phyloP scores from a whole-genome alignment of 371 early-diverging fungal species.

The Dinochytrium kinnereticum region DNA sequence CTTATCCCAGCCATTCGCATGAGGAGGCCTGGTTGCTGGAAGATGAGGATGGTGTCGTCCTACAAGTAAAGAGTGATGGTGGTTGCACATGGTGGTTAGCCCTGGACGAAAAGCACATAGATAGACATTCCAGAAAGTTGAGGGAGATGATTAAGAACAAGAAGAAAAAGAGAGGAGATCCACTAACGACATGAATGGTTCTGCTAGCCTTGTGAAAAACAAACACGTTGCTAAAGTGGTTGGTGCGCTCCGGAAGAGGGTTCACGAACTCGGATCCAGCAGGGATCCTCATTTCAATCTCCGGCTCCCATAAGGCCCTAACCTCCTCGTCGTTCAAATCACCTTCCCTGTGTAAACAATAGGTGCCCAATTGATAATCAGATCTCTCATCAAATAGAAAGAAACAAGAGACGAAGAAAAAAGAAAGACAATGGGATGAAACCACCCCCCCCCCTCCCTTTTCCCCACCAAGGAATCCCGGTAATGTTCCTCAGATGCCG shows the following conservation, averaged over 20 bases:
- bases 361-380: neutral
- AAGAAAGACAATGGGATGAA: neutral
- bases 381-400: neutral
- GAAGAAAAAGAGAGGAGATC: neutral
- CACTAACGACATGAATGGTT: conserved; percentile 24
- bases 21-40: conserved; percentile 3
- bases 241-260: conserved; percentile 24
- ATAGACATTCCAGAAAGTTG: neutral
- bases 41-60: conserved; percentile 20
- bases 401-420: neutral
- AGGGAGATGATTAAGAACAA: neutral
- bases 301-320: conserved; percentile 20
- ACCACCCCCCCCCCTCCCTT: neutral
- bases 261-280: conserved; percentile 27
- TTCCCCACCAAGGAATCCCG: conserved; percentile 19
- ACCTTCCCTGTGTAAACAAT: conserved; percentile 18
- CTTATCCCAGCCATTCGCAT: neutral
- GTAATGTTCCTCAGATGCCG: neutral
- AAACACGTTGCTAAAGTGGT: conserved; percentile 36
- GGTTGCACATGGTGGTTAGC: no score
- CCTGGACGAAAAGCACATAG: neutral
- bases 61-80: neutral
- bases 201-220: conserved; percentile 25
- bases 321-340: conserved; percentile 15
- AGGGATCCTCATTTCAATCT: conserved; percentile 27